Evolutionary conservation across 768 basidiomycete genomes (phyloP), one percentile per base, ranked within the genome.

Genomic region (Lactarius pseudohatsudake): DNA sequence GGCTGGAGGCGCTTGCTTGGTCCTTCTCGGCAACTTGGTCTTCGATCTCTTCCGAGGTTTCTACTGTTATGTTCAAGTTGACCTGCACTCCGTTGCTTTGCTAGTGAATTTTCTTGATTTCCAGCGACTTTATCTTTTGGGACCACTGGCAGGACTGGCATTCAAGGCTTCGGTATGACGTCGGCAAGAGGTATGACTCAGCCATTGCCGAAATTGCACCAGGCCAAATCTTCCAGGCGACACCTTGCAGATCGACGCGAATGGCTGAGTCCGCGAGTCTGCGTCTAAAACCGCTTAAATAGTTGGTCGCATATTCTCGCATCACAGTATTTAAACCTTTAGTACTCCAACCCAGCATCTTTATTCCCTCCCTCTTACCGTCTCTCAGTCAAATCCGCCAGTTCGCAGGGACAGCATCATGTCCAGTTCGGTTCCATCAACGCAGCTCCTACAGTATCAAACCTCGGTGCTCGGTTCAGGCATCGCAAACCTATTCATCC

Each of bases 391-490:
- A 4, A 15, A 34, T 20, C n/a, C 38, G 30, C 30, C 38, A 53
- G 28, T n/a, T 10, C 16, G 28, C 30, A 28, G 53, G 10, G 40
- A 66, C 36, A 50, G 45, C 22, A 9, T 22, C 4, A 66, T 61
- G 65, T 57, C 65, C 28, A 38, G 56, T 61, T 28, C 34, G 16
- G 20, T 20, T n/a, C 2, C 22, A 32, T 5, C 32, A 32, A 15
- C n/a, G n/a, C 47, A 47, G 11, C 4, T 13, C 5, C 10, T 22
- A 15, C 65, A 50, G 18, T 57, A 56, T 50, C 45, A 34, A 30
- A 38, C 8, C 11, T 18, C 7, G n/a, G 38, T 66, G 30, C 20
- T 66, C 7, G 56, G 45, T 11, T 60, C 65, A 8, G 60, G 60
- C 1, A 57, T 66, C 20, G 55, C 8, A 18, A 28, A 56, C 8